Percentiles rank a stretch among this genome's conserved stretches.
Conservation (phyloP, 257 asterid species). For the Eustoma russellianum region DNA sequence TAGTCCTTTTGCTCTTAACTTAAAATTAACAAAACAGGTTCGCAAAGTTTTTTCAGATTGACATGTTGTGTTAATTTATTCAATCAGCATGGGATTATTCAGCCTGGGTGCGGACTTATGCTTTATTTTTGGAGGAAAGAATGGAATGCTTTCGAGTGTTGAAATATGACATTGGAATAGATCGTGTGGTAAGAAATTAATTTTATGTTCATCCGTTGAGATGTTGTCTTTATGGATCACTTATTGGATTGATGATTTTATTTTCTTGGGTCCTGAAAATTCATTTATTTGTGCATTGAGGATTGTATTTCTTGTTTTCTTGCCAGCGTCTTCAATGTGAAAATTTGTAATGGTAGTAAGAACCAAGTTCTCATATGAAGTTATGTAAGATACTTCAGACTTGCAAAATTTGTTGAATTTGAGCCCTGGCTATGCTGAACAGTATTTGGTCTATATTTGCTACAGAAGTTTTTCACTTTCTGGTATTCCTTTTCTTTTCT, state of each 20-base stretch:
- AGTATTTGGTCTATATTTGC: too few relatives aligned
- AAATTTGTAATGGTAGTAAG: too few relatives aligned
- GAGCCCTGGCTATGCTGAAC: too few relatives aligned
- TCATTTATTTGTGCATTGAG: neutral
- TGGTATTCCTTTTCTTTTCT: too few relatives aligned
- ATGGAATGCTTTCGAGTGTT: constrained; percentile 81
- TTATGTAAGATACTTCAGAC: too few relatives aligned
- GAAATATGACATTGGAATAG: constrained; percentile 76
- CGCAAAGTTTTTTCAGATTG: constrained; percentile 6
- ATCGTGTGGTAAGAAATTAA: constrained; percentile 48
- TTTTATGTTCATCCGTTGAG: neutral
- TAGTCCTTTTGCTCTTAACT: constrained; percentile 17
- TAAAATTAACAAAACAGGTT: constrained; percentile 1
- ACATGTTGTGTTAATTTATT: constrained; percentile 14
- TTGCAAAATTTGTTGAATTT: too few relatives aligned
- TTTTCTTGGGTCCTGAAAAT: neutral
- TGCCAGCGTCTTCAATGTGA: too few relatives aligned
- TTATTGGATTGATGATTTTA: constrained; percentile 1
- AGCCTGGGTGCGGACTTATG: constrained; percentile 90
- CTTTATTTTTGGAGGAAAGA: constrained; percentile 92
- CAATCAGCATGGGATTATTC: constrained; percentile 95
- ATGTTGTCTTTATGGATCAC: neutral
- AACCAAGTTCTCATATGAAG: too few relatives aligned
- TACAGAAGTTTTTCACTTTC: too few relatives aligned
- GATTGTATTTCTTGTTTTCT: neutral